Base-by-base conservation (phyloP, 2,329 filamentous ascomycete species). In the Calonectria pseudoreteaudii region DNA sequence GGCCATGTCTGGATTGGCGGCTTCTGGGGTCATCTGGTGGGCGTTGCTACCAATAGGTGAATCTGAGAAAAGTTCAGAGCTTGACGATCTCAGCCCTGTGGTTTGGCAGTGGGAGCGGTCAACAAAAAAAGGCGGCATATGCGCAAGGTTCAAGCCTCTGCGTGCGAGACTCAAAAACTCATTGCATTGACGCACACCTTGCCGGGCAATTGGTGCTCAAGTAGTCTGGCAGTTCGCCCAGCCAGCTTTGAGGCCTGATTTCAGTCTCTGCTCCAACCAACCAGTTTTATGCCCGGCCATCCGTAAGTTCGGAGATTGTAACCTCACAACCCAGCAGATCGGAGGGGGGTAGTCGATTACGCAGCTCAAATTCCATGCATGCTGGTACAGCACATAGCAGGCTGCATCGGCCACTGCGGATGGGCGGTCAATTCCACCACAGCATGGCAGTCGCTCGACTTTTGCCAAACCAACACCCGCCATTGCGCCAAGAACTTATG, bases 171-270 rank as follows among this genome's bases (percentile, higher is more conserved):
- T 41, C 30, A 31, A 52, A 58, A 49, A 28, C 28, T 38, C 18
- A 30, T 70, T 23, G 26, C 58, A 38, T 70, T 70, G 53, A 47
- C 26, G 30, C 70, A 62, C n/a, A 26, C 28, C n/a, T 26, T 28
- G 20, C 23, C 31, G 26, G 41, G 30, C n/a, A 49, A 52, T 52
- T 68, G 65, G 62, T 52, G 70, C 70, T 72, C 70, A 72, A 72
- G 28, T 38, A 23, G 26, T 49, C 49, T 66, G 68, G 56, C 64
- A 38, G 36, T 49, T 30, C 58, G 36, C 36, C 26, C 31, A n/a
- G 52, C 50, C 62, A 67, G n/a, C 38, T 38, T 52, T 67, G 67
- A 73, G 71, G 71, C 71, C 71, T 47, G 41, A 41, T 16, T 9
- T 23, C 41, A 68, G 23, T 16, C 30, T 23, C 38, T 41, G 26